Evolutionary conservation across 1,284 basidiomycete species (phyloP).

Genomic region (Tilletia horrida): DNA sequence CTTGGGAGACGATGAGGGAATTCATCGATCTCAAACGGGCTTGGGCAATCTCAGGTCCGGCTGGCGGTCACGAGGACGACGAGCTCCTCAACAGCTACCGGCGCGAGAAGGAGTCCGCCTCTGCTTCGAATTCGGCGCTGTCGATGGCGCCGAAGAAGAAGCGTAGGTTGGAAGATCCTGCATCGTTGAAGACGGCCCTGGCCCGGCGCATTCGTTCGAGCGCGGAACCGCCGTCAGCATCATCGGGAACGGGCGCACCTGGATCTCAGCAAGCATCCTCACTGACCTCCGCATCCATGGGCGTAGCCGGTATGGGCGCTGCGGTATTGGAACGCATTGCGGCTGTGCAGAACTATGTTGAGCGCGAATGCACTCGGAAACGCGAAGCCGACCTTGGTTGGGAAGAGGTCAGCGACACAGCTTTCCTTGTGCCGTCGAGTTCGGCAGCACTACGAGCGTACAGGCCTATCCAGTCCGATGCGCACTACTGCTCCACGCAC

Average conservation of each 20-base stretch:
- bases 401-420: slow-evolving; percentile 51
- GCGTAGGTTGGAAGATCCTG: slow-evolving; percentile 43
- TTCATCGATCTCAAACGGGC: slow-evolving; percentile 46
- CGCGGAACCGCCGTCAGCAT: slow-evolving; percentile 26
- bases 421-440: slow-evolving; percentile 46
- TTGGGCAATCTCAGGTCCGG: slow-evolving; percentile 45
- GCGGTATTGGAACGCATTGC: slow-evolving; percentile 49
- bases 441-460: slow-evolving; percentile 43
- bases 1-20: slow-evolving; percentile 42
- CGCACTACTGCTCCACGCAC: slow-evolving; percentile 18
- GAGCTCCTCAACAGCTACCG: slow-evolving; percentile 47
- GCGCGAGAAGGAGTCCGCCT: slow-evolving; percentile 30
- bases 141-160: slow-evolving; percentile 46
- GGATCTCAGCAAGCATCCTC: background rate
- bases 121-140: background rate
- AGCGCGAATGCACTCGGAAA: slow-evolving; percentile 45
- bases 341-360: slow-evolving; percentile 50
- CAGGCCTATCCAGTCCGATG: slow-evolving; percentile 48
- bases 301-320: slow-evolving; percentile 31
- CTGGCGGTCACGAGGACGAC: slow-evolving; percentile 46
- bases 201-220: slow-evolving; percentile 36
- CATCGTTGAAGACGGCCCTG: slow-evolving; percentile 34
- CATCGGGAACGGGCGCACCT: slow-evolving; percentile 23
- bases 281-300: background rate
- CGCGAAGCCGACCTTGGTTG: slow-evolving; percentile 46